phyloP scores from a whole-genome alignment of 164 flowering plant genomes.

The Stephania cephalantha region DNA sequence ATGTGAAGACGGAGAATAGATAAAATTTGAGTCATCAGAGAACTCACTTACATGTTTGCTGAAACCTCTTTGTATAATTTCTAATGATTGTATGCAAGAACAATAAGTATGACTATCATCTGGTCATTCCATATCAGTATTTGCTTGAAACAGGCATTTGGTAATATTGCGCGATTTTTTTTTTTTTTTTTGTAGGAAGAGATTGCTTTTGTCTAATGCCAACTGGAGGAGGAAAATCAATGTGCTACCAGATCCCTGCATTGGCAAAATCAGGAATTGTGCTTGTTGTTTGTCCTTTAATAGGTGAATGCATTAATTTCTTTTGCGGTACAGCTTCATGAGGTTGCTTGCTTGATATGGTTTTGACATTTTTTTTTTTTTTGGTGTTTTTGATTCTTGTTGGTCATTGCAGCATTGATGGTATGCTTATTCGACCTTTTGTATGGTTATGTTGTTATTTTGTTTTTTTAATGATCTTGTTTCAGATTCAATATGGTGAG shows the following conservation, averaged over 20 bases:
- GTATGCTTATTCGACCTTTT: constrained; percentile 29
- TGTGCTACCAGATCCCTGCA: constrained; percentile 93
- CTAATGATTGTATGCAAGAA: background rate
- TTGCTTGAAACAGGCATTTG: background rate
- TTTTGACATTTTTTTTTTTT: constrained; percentile 18
- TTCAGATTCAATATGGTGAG: constrained; percentile 6
- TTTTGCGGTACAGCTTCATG: constrained; percentile 1
- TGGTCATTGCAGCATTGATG: constrained; percentile 61
- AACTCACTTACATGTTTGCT: background rate
- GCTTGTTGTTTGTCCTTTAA: constrained; percentile 87
- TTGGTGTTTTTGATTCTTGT: constrained; percentile 13
- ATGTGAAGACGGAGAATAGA: background rate
- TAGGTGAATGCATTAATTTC: constrained; percentile 46
- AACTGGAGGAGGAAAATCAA: constrained; percentile 94
- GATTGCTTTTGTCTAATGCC: constrained; percentile 97
- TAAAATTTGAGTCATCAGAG: background rate
- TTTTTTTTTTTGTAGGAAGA: constrained; percentile 43
- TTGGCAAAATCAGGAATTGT: constrained; percentile 66
- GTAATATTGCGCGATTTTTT: background rate
- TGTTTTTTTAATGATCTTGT: background rate
- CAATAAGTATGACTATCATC: background rate
- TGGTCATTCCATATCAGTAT: background rate
- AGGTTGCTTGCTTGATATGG: constrained; percentile 17
- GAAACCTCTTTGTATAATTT: background rate
- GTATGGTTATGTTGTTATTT: background rate